A percentile compares a stretch with the other conserved stretches of the same genome.
Evolutionary conservation across 116 monocot genomes (phyloP).

Genomic region (Dioscorea cayenensis): DNA sequence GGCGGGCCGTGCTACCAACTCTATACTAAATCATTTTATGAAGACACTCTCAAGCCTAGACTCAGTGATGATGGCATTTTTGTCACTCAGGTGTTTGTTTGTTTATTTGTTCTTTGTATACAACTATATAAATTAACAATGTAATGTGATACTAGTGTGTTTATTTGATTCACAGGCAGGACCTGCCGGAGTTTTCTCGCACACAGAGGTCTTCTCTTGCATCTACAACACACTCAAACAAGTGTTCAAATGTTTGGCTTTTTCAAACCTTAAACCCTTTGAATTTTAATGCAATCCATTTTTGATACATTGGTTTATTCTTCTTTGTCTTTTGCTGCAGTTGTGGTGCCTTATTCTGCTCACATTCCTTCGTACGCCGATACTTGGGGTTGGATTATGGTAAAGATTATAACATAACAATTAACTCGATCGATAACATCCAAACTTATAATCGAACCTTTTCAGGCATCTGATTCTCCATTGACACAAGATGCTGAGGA

Average conservation of each 20-base stretch:
- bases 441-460: background rate
- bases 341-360: slow-evolving; percentile 61
- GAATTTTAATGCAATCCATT: background rate
- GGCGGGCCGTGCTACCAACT: slow-evolving; percentile 85
- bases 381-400: slow-evolving; percentile 71
- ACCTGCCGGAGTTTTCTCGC: slow-evolving; percentile 55
- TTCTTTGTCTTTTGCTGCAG: slow-evolving; percentile 9
- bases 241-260: slow-evolving; percentile 51
- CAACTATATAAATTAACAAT: no score
- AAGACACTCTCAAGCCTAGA: slow-evolving; percentile 33
- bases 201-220: slow-evolving; percentile 64
- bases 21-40: slow-evolving; percentile 73
- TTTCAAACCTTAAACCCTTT: background rate
- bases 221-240: slow-evolving; percentile 65
- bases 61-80: slow-evolving; percentile 54
- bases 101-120: background rate
- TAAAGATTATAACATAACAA: background rate
- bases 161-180: slow-evolving; percentile 35
- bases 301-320: background rate
- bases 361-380: slow-evolving; percentile 64
- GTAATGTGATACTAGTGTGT: background rate
- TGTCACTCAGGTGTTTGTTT: slow-evolving; percentile 38
- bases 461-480: slow-evolving; percentile 64
- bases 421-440: background rate
- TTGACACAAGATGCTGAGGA: slow-evolving; percentile 34